A percentile compares a stretch with the other conserved stretches of the same genome.
These are phyloP conservation scores for Pythium volutum DNA, from an alignment of 352 stramenopile genomes.

Conservation along the genomic window DNA sequence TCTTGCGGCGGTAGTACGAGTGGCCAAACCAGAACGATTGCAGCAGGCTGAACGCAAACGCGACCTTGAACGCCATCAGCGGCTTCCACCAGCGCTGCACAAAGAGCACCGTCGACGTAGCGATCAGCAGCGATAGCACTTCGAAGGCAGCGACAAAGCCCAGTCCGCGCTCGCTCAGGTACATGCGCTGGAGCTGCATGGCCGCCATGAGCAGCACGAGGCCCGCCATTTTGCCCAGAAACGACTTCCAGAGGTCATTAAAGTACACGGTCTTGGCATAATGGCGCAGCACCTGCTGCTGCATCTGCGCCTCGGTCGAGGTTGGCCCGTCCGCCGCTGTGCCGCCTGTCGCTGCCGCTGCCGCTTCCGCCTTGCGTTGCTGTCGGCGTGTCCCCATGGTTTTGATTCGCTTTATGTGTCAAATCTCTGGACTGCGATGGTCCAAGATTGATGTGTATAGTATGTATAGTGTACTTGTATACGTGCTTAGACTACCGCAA, in stretches of 20 bases:
- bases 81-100: conserved; percentile 56
- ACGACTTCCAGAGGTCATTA: conserved; percentile 82
- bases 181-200: conserved; percentile 61
- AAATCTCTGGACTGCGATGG: not conserved
- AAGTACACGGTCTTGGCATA: conserved; percentile 86
- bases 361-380: not conserved
- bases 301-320: conserved; percentile 33
- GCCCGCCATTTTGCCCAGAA: conserved; percentile 70
- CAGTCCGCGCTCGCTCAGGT: conserved; percentile 38
- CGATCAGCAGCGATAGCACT: conserved; percentile 54
- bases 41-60: conserved; percentile 71
- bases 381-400: not conserved
- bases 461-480: not conserved
- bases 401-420: not conserved
- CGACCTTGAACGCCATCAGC: conserved; percentile 73
- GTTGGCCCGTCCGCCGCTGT: not conserved
- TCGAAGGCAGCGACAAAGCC: conserved; percentile 64
- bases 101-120: conserved; percentile 54
- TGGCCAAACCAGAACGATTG: conserved; percentile 63
- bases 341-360: conserved; percentile 6
- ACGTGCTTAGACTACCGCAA: not conserved
- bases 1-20: conserved; percentile 47
- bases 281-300: conserved; percentile 73
- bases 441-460: not conserved
- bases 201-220: conserved; percentile 67